phyloP scores from a whole-genome alignment of 768 basidiomycete genomes.

The Tricholoma sp. region DNA sequence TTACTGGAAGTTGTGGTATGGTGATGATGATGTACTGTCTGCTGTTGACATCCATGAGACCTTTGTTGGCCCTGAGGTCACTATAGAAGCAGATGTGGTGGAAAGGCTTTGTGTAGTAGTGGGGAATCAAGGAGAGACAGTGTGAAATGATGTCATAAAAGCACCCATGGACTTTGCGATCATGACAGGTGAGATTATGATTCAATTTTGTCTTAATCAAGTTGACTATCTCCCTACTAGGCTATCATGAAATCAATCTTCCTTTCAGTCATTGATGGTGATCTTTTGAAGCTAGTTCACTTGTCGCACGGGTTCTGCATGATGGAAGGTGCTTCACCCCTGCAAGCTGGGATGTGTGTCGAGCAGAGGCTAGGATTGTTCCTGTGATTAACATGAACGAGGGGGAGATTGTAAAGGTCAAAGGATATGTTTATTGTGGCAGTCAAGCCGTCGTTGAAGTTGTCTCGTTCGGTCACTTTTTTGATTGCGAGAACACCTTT shows the following conservation, averaged over 20 bases:
- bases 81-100: slow-evolving; percentile 68
- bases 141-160: slow-evolving; percentile 61
- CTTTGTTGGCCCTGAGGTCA: slow-evolving; percentile 84
- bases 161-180: slow-evolving; percentile 99
- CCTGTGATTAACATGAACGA: slow-evolving; percentile 88
- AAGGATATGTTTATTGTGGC: slow-evolving; percentile 74
- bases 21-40: slow-evolving; percentile 74
- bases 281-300: slow-evolving; percentile 93
- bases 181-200: slow-evolving; percentile 73
- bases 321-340: slow-evolving; percentile 68
- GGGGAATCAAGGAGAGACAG: slow-evolving; percentile 86
- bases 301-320: slow-evolving; percentile 95
- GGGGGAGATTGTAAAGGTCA: slow-evolving; percentile 91
- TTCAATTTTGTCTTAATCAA: slow-evolving; percentile 5
- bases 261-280: slow-evolving; percentile 87
- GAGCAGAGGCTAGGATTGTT: slow-evolving; percentile 80
- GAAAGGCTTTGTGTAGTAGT: slow-evolving; percentile 91
- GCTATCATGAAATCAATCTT: slow-evolving; percentile 99
- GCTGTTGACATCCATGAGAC: slow-evolving; percentile 74
- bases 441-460: slow-evolving; percentile 88
- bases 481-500: slow-evolving; percentile 94
- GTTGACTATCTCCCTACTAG: slow-evolving; percentile 33
- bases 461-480: slow-evolving; percentile 85
- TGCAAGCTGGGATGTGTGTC: slow-evolving; percentile 88
- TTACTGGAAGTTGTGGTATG: slow-evolving; percentile 99